These are phyloP conservation scores for Termitomyces sp. DNA, from an alignment of 768 basidiomycete species.

Conservation along the genomic window DNA sequence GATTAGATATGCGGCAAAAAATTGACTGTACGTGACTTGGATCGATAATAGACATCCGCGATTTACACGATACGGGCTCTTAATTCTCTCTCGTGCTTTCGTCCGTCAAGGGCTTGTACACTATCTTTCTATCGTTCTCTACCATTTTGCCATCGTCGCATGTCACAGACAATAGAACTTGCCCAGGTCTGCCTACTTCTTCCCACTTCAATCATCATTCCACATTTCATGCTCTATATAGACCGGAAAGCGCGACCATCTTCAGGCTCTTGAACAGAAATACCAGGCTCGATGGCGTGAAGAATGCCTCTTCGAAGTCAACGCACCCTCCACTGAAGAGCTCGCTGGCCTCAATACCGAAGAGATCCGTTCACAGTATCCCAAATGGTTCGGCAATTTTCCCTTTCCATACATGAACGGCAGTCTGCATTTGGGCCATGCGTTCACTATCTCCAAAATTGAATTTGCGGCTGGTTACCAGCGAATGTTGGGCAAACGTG, in stretches of 20 bases:
- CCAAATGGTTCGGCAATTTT: constrained; percentile 98
- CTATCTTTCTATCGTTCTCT: constrained; percentile 20
- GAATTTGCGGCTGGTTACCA: constrained; percentile 96
- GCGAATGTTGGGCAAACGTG: constrained; percentile 90
- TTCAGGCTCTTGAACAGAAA: constrained; percentile 76
- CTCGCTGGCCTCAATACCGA: constrained; percentile 55
- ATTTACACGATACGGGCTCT: constrained; percentile 14
- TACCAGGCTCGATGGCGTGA: constrained; percentile 81
- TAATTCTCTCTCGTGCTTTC: constrained; percentile 16
- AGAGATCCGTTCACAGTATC: constrained; percentile 69
- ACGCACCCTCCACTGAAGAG: constrained; percentile 69
- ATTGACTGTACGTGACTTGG: constrained; percentile 12
- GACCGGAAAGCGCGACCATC: constrained; percentile 91
- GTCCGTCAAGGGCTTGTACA: constrained; percentile 29
- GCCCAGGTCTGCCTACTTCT: constrained; percentile 40
- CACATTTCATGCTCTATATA: constrained; percentile 26
- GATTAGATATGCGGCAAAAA: constrained; percentile 2
- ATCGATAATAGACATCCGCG: constrained; percentile 14
- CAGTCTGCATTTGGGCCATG: constrained; percentile 93
- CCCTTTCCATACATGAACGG: constrained; percentile 99
- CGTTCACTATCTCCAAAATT: constrained; percentile 96
- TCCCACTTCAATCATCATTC: background rate
- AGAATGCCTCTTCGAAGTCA: constrained; percentile 76
- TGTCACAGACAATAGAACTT: constrained; percentile 63
- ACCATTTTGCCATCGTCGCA: constrained; percentile 18